phyloP scores from a whole-genome alignment of 208 protist species.

The Acanthamoeba healyi region DNA sequence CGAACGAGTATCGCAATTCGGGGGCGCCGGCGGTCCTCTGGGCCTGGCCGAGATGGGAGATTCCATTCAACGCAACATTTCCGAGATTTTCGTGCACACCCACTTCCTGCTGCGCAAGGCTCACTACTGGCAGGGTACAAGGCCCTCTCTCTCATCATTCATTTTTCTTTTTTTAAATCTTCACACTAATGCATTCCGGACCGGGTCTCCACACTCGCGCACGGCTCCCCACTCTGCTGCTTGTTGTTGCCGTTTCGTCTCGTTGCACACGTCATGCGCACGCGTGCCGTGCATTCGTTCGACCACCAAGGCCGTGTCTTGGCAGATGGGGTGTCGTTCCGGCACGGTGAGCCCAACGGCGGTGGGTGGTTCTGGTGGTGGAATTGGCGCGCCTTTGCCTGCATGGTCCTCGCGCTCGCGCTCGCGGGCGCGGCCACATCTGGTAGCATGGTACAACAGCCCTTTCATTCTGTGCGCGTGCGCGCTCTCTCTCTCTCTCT shows the following conservation, averaged over 20 bases:
- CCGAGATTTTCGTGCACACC: conserved; percentile 37
- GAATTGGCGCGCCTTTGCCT: conserved; percentile 6
- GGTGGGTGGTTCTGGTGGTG: conserved; percentile 38
- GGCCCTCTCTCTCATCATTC: not conserved
- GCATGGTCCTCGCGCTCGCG: not conserved
- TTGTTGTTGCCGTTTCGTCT: too few relatives aligned
- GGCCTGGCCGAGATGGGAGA: not conserved
- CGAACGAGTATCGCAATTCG: not conserved
- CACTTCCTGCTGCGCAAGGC: not conserved
- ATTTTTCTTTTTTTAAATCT: not conserved
- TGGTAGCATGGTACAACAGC: not conserved
- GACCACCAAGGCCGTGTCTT: not conserved
- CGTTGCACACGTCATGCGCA: too few relatives aligned
- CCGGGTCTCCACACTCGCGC: too few relatives aligned
- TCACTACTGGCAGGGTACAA: conserved; percentile 35
- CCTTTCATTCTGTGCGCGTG: not conserved
- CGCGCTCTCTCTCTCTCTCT: not conserved
- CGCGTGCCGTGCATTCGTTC: too few relatives aligned
- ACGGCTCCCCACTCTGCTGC: too few relatives aligned
- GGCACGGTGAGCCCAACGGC: not conserved
- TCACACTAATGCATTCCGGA: not conserved
- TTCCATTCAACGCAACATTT: not conserved
- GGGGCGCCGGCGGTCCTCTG: too few relatives aligned
- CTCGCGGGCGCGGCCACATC: not conserved
- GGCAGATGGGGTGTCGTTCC: not conserved